Evolutionary conservation across 2,329 filamentous ascomycete genomes (phyloP).

Genomic region (Xylariaceae sp.): DNA sequence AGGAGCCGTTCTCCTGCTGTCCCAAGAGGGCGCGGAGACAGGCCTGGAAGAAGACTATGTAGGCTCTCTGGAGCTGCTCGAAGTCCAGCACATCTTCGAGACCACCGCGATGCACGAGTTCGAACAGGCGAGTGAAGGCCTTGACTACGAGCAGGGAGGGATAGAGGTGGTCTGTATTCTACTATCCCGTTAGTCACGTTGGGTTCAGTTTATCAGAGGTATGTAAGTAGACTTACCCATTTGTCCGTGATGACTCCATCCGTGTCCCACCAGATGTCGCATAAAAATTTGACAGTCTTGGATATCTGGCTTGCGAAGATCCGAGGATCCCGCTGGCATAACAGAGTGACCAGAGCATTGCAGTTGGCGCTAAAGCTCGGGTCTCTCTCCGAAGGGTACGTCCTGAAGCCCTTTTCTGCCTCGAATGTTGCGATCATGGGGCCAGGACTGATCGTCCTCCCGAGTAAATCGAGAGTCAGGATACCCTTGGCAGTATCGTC

Average conservation of each 20-base stretch:
- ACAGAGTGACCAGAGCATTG: not conserved
- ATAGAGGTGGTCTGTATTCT: not conserved
- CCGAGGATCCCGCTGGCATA: not conserved
- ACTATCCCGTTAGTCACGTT: too few species aligned
- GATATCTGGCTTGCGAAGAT: not conserved
- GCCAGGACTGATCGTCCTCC: not conserved
- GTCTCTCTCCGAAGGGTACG: not conserved
- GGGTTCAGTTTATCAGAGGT: not conserved
- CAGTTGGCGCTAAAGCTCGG: conserved; percentile 1
- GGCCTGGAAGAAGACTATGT: not conserved
- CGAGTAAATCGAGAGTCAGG: not conserved
- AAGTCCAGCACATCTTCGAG: not conserved
- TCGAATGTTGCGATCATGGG: not conserved
- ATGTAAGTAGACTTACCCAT: not conserved
- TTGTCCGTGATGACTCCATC: not conserved
- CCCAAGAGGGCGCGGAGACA: not conserved
- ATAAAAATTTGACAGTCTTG: not conserved
- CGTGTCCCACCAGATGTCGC: not conserved
- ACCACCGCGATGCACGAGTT: not conserved
- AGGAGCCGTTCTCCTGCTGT: not conserved
- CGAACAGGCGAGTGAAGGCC: not conserved
- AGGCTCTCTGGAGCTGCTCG: not conserved
- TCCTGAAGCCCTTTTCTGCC: not conserved
- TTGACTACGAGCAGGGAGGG: not conserved
- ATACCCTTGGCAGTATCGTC: conserved; percentile 5